A percentile compares a stretch with the other conserved stretches of the same genome.
phyloP scores from a whole-genome alignment of 768 basidiomycete genomes.

The Chiua virens region DNA sequence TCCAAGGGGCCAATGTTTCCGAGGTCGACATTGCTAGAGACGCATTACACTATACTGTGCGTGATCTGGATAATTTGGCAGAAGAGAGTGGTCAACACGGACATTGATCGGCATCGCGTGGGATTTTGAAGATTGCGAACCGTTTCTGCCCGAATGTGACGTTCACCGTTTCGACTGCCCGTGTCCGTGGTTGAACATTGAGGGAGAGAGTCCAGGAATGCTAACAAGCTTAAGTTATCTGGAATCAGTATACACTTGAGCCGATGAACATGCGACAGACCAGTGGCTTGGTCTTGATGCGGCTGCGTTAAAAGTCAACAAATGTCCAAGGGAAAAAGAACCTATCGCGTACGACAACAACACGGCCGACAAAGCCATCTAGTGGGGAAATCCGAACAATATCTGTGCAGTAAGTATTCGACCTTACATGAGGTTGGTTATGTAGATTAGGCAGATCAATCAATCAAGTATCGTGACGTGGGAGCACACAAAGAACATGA shows the following conservation, averaged over 20 bases:
- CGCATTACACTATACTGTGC: neutral
- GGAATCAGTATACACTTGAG: neutral
- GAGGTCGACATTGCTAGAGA: no score
- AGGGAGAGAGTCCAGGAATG: slow-evolving; percentile 26
- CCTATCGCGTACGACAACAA: slow-evolving; percentile 25
- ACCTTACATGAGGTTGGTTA: no score
- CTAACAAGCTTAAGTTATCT: slow-evolving; percentile 27
- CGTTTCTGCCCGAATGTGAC: slow-evolving; percentile 27
- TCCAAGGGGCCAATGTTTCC: no score
- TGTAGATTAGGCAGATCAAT: no score
- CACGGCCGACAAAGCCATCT: slow-evolving; percentile 15
- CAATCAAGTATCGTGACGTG: no score
- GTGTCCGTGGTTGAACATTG: slow-evolving; percentile 1
- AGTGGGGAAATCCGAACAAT: slow-evolving; percentile 4
- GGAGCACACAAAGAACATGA: neutral
- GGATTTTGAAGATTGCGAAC: slow-evolving; percentile 18
- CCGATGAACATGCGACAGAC: slow-evolving; percentile 18
- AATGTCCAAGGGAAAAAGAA: no score
- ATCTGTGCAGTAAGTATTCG: no score
- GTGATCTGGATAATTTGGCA: neutral
- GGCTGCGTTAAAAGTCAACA: slow-evolving; percentile 10
- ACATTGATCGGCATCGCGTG: slow-evolving; percentile 24
- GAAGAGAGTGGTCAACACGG: neutral
- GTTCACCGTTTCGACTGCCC: slow-evolving; percentile 14
- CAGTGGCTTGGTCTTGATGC: slow-evolving; percentile 24